phyloP scores from a whole-genome alignment of 495 filamentous ascomycete genomes.

The Friedmanniomyces endolithicus region DNA sequence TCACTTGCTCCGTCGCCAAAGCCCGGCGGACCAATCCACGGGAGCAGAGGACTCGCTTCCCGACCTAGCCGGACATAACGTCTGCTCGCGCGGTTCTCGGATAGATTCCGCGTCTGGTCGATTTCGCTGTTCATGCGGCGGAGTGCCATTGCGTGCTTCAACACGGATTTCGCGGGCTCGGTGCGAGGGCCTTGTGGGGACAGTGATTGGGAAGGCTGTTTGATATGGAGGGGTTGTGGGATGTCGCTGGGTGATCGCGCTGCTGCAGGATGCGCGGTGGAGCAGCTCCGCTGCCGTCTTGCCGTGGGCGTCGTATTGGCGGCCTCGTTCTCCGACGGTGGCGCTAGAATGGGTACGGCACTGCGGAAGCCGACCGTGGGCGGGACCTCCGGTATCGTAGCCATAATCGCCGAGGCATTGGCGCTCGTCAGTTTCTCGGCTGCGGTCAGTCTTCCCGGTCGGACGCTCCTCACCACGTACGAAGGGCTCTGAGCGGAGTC shows the following conservation, averaged over 20 bases:
- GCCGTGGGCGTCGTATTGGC: neutral
- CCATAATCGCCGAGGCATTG: slow-evolving; percentile 16
- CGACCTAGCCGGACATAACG: slow-evolving; percentile 23
- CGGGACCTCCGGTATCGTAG: slow-evolving; percentile 3
- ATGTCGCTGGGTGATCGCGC: neutral
- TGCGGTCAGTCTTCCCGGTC: neutral
- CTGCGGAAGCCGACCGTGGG: slow-evolving; percentile 4
- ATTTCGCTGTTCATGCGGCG: slow-evolving; percentile 30
- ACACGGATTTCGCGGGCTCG: slow-evolving; percentile 20
- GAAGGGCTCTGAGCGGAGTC: neutral
- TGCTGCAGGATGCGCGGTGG: neutral
- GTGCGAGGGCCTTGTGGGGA: slow-evolving; percentile 19
- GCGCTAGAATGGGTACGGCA: slow-evolving; percentile 7
- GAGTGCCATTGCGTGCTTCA: slow-evolving; percentile 21
- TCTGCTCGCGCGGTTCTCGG: slow-evolving; percentile 11
- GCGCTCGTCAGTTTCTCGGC: slow-evolving; percentile 13
- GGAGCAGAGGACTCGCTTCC: slow-evolving; percentile 25
- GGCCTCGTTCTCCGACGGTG: neutral
- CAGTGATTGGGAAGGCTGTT: neutral
- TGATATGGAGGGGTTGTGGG: slow-evolving; percentile 14
- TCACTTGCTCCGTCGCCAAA: neutral
- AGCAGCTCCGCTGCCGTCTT: neutral
- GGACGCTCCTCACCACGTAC: neutral
- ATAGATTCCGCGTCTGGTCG: neutral
- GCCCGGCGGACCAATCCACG: slow-evolving; percentile 16